A percentile compares a stretch with the other conserved stretches of the same genome.
phyloP scores from a whole-genome alignment of 208 protist species.

The Acanthamoeba healyi region DNA sequence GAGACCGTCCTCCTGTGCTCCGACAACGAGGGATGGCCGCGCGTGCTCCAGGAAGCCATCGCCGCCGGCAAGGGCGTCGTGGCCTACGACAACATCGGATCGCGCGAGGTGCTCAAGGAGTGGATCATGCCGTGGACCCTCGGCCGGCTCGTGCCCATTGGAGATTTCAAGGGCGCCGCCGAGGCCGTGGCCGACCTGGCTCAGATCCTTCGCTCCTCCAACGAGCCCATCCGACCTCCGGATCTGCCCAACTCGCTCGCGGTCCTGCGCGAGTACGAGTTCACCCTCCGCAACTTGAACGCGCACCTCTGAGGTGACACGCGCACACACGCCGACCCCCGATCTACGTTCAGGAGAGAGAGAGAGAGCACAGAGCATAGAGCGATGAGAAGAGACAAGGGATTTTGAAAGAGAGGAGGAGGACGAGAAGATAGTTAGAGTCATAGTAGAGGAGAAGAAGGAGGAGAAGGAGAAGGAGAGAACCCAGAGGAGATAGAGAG shows the following conservation, averaged over 20 bases:
- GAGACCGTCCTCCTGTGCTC: slow-evolving; percentile 43
- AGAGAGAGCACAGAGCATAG: too few species aligned
- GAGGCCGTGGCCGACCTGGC: slow-evolving; percentile 9
- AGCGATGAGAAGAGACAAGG: too few species aligned
- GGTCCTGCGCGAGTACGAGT: slow-evolving; percentile 33
- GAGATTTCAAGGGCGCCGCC: slow-evolving; percentile 47
- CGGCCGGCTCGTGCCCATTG: slow-evolving; percentile 46
- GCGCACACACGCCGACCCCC: background rate
- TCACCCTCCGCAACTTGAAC: background rate
- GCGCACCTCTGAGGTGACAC: background rate
- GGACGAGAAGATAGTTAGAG: too few species aligned
- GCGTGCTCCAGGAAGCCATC: slow-evolving; percentile 38
- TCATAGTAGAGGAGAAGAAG: background rate
- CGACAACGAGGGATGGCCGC: slow-evolving; percentile 34
- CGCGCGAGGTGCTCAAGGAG: slow-evolving; percentile 29
- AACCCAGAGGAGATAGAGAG: too few species aligned
- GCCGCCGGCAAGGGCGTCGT: slow-evolving; percentile 34
- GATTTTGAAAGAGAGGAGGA: too few species aligned
- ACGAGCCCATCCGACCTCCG: slow-evolving; percentile 13
- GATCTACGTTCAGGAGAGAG: too few species aligned
- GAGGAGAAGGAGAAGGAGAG: background rate
- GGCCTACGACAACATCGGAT: slow-evolving; percentile 52
- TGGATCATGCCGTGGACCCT: slow-evolving; percentile 13
- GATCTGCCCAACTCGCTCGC: slow-evolving; percentile 48
- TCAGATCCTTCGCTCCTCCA: slow-evolving; percentile 16